Conservation (phyloP, 2,329 filamentous ascomycete genomes). For the Epichloe amarillans region DNA sequence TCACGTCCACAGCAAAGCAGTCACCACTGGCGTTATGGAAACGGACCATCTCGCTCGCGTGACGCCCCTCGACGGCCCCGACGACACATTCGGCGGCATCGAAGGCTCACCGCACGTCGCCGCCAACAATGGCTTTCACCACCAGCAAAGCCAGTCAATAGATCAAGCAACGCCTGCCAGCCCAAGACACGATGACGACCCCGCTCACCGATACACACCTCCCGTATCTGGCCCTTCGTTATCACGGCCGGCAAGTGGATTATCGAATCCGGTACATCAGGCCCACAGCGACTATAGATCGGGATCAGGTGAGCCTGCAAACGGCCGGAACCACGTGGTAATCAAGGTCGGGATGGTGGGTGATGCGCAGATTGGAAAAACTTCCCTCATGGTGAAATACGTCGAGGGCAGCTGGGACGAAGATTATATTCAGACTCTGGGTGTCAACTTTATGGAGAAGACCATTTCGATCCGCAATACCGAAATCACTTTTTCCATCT, state of each 20-base stretch:
- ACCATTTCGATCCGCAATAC: constrained; percentile 98
- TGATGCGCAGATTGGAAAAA: constrained; percentile 98
- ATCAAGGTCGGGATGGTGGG: constrained; percentile 99
- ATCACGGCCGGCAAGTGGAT: constrained; percentile 42
- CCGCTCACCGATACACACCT: constrained; percentile 31
- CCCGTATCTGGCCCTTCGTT: constrained; percentile 31
- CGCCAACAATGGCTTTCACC: constrained; percentile 24
- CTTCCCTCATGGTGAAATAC: constrained; percentile 98
- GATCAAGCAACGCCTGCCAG: constrained; percentile 32
- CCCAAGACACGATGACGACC: constrained; percentile 30
- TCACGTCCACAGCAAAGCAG: constrained; percentile 19
- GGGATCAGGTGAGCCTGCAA: constrained; percentile 24
- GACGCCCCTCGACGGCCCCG: constrained; percentile 24
- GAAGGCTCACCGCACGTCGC: constrained; percentile 32
- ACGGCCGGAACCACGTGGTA: constrained; percentile 62
- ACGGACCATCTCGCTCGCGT: constrained; percentile 13
- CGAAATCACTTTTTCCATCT: constrained; percentile 98
- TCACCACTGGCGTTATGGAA: constrained; percentile 40
- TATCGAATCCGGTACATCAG: constrained; percentile 31
- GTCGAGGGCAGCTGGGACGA: constrained; percentile 99
- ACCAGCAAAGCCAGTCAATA: constrained; percentile 35
- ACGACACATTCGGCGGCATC: constrained; percentile 37
- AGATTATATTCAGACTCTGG: constrained; percentile 97
- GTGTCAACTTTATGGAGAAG: constrained; percentile 99
- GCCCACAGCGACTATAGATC: constrained; percentile 32